These are phyloP conservation scores for Patellaria atrata DNA, from an alignment of 495 filamentous ascomycete species.

Conservation along the genomic window DNA sequence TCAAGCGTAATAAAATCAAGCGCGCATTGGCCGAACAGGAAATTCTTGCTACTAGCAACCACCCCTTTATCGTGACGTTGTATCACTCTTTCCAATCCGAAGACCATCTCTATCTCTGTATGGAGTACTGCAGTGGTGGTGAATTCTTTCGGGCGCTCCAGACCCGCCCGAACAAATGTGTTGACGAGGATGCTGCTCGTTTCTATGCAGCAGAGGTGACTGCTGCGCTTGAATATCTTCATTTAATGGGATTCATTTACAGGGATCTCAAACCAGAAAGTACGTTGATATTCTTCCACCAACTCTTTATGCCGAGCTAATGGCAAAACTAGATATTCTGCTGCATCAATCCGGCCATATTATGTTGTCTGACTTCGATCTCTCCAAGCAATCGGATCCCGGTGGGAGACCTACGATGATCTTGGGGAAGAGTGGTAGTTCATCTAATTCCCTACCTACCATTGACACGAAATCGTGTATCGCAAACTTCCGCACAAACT, in stretches of 20 bases:
- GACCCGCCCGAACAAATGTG: slow-evolving; percentile 91
- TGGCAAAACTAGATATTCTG: slow-evolving; percentile 59
- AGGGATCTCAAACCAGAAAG: slow-evolving; percentile 96
- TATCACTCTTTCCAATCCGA: slow-evolving; percentile 99
- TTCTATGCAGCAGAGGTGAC: slow-evolving; percentile 99
- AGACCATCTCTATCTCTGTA: slow-evolving; percentile 94
- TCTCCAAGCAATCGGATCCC: slow-evolving; percentile 93
- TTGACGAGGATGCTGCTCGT: slow-evolving; percentile 88
- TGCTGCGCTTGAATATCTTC: slow-evolving; percentile 89
- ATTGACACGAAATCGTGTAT: slow-evolving; percentile 99
- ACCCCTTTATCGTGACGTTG: slow-evolving; percentile 95
- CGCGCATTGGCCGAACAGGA: slow-evolving; percentile 94
- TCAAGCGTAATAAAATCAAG: slow-evolving; percentile 99
- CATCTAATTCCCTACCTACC: slow-evolving; percentile 68
- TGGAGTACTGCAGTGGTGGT: slow-evolving; percentile 98
- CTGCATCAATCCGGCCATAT: slow-evolving; percentile 97
- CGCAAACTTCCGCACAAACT: slow-evolving; percentile 95
- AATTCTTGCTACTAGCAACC: slow-evolving; percentile 94
- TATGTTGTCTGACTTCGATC: slow-evolving; percentile 97
- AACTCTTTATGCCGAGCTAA: slow-evolving; percentile 6
- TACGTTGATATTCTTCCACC: slow-evolving; percentile 33
- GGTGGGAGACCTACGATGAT: slow-evolving; percentile 97
- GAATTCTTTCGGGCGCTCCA: slow-evolving; percentile 97
- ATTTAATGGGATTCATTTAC: slow-evolving; percentile 99
- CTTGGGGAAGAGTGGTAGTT: slow-evolving; percentile 68